Percentiles rank a stretch among this genome's conserved stretches.
Evolutionary conservation across 352 stramenopile species (phyloP).

Genomic region (Pythium insidiosum): DNA sequence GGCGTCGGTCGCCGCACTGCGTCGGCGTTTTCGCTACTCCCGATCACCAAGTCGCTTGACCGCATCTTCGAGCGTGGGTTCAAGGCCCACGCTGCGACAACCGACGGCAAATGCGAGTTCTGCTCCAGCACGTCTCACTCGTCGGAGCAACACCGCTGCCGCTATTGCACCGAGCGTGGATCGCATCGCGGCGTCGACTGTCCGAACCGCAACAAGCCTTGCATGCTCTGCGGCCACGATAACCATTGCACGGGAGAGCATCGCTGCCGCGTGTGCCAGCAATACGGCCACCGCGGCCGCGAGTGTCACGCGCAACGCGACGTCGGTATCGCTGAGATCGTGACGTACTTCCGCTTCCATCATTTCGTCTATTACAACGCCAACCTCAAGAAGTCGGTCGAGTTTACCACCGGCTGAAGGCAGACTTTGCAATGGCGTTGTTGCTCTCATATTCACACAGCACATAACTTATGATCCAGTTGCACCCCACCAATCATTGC

Average conservation of each 20-base stretch:
- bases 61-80: slow-evolving; percentile 61
- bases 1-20: slow-evolving; percentile 56
- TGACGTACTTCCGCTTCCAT: slow-evolving; percentile 84
- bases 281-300: slow-evolving; percentile 74
- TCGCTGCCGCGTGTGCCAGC: slow-evolving; percentile 72
- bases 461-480: too few relatives aligned
- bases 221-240: slow-evolving; percentile 57
- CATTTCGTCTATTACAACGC: slow-evolving; percentile 87
- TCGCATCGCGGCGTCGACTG: slow-evolving; percentile 66
- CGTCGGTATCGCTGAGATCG: slow-evolving; percentile 67
- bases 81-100: slow-evolving; percentile 29
- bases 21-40: slow-evolving; percentile 68
- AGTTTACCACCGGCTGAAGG: slow-evolving; percentile 46
- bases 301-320: slow-evolving; percentile 79
- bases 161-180: slow-evolving; percentile 75
- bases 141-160: slow-evolving; percentile 67
- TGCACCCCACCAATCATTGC: too few relatives aligned
- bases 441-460: too few relatives aligned
- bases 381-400: slow-evolving; percentile 82
- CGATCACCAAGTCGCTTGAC: slow-evolving; percentile 68
- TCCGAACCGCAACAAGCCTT: slow-evolving; percentile 61
- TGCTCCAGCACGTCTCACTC: slow-evolving; percentile 55
- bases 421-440: neutral
- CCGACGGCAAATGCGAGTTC: slow-evolving; percentile 38
- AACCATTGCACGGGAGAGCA: slow-evolving; percentile 80